Evolutionary conservation across 129 eudicot species (phyloP).

Genomic region (Flaveria sonorensis): DNA sequence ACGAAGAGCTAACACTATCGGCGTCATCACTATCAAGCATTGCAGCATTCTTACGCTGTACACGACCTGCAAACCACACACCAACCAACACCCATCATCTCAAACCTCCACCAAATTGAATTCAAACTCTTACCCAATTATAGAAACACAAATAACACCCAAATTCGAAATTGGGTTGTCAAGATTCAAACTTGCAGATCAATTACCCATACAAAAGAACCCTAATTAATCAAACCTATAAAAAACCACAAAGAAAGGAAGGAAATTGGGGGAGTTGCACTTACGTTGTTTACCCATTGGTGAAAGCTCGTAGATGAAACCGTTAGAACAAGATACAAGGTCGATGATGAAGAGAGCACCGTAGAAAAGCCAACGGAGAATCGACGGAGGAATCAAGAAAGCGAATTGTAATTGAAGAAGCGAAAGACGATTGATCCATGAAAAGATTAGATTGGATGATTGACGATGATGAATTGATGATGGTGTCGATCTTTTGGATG

Average conservation of each 20-base stretch:
- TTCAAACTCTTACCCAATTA: constrained; percentile 15
- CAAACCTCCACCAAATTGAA: not conserved
- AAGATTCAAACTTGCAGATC: not conserved
- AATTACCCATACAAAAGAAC: not conserved
- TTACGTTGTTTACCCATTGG: constrained; percentile 45
- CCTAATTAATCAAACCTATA: constrained; percentile 6
- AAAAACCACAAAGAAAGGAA: not conserved
- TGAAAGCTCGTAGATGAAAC: constrained; percentile 15
- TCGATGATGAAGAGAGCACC: constrained; percentile 28
- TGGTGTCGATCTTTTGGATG: constrained; percentile 1
- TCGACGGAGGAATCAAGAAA: constrained; percentile 10
- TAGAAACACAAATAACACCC: not conserved
- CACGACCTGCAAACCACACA: constrained; percentile 49
- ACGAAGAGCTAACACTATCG: constrained; percentile 78
- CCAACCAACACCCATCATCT: constrained; percentile 17
- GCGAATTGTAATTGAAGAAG: constrained; percentile 1
- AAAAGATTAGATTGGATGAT: constrained; percentile 8
- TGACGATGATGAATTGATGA: not conserved
- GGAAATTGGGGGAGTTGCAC: not conserved
- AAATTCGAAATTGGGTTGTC: constrained; percentile 14
- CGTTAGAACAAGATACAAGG: constrained; percentile 29
- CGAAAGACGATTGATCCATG: constrained; percentile 32
- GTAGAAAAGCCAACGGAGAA: constrained; percentile 16
- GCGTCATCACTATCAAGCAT: constrained; percentile 82
- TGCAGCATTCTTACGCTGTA: constrained; percentile 70